Base-by-base conservation (phyloP, 1,284 basidiomycete species). In the Meira miltonrushii region DNA sequence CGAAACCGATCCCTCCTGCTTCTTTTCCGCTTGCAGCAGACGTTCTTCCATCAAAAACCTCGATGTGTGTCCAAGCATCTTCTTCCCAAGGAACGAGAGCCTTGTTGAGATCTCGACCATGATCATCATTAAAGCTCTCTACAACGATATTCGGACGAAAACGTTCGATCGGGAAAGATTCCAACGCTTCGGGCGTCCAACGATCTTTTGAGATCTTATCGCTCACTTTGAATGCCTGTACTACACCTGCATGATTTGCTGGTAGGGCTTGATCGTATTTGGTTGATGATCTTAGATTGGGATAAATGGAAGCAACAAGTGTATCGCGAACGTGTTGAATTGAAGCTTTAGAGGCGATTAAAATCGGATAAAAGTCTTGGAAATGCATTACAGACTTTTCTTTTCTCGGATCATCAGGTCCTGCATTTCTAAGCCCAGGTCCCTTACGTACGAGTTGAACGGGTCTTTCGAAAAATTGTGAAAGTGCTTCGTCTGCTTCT, bases 101-200 rank as follows among this genome's bases (percentile, higher is more conserved):
- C 12, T 55, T 46, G 5, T 48, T 23, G 7, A 12, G 2, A 17
- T 48, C n/a, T 33, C 28, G 3, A 33, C 28, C 28, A 12, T 23
- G 12, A 12, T 48, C 23, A 25, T 48, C 46, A 17, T 48, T 48
- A 23, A 48, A 48, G 10, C 49, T 55, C 1, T 21, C 37, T 54
- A 74, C 39, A 51, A 72, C 57, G 53, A 74, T 70, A 61, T 74
- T 74, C 54, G 69, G 69, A 1, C 72, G 57, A 59, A 72, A 74
- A 1, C 72, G 64, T 2, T 62, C 62, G 49, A 73, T 73, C 37
- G 63, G 58, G 1, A 73, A 61, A 1, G 53, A 44, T 10, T 60
- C 61, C 13, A 69, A 63, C 47, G 65, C 62, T 53, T 71, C 43
- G 39, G 57, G 66, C 0, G 67, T 70, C 71, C 71, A 73, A 49